Conservation (phyloP, 345 rosid genomes). For the Hibiscus tridactylites region DNA sequence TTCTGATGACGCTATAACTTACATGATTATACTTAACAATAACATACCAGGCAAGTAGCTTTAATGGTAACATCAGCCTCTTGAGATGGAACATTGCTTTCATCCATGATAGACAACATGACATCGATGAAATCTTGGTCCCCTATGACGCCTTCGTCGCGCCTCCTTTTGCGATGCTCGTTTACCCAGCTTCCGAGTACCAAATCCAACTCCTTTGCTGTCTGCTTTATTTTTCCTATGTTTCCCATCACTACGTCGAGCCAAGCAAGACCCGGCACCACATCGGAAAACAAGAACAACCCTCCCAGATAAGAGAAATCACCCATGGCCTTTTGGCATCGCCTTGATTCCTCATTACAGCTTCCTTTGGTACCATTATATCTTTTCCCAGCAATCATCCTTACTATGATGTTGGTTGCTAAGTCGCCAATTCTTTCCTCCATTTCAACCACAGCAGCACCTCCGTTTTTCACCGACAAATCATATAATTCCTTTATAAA, state of each 20-base stretch:
- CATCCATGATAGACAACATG: conserved; percentile 41
- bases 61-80: conserved; percentile 46
- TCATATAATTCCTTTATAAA: conserved; percentile 25
- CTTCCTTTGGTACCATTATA: conserved; percentile 14
- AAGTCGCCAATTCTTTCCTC: conserved; percentile 35
- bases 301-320: conserved; percentile 42
- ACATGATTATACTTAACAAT: neutral
- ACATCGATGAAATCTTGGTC: conserved; percentile 44
- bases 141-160: neutral
- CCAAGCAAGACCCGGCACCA: conserved; percentile 44
- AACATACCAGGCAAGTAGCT: conserved; percentile 53
- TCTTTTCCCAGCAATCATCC: conserved; percentile 46
- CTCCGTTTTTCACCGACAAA: conserved; percentile 17
- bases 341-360: conserved; percentile 27
- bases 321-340: conserved; percentile 30
- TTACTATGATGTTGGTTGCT: conserved; percentile 29
- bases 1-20: neutral
- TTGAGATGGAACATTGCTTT: conserved; percentile 29
- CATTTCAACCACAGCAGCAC: conserved; percentile 30
- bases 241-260: conserved; percentile 35
- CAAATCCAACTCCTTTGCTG: conserved; percentile 34
- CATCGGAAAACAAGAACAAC: conserved; percentile 40
- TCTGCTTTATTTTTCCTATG: conserved; percentile 48
- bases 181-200: conserved; percentile 33
- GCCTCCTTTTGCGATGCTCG: conserved; percentile 35